A percentile compares a stretch with the other conserved stretches of the same genome.
phyloP scores from a whole-genome alignment of 495 filamentous ascomycete species.

The Aspergillus panamensis region DNA sequence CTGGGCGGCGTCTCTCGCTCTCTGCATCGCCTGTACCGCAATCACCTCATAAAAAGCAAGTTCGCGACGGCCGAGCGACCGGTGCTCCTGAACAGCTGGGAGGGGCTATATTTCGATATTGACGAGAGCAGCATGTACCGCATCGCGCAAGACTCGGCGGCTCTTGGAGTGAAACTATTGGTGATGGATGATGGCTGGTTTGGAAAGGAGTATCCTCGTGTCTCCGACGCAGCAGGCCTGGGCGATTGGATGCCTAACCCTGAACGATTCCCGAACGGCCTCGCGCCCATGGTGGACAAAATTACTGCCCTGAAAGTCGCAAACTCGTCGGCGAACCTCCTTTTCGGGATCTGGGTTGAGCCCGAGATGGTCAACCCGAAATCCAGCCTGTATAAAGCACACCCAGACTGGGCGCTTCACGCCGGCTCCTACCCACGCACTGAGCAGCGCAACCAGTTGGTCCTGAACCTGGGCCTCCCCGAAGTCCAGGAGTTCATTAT shows the following conservation, averaged over 20 bases:
- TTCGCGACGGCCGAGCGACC: slow-evolving; percentile 47
- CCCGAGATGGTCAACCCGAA: slow-evolving; percentile 58
- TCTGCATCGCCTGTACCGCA: slow-evolving; percentile 51
- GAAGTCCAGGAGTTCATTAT: slow-evolving; percentile 57
- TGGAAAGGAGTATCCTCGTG: slow-evolving; percentile 50
- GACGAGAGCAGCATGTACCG: slow-evolving; percentile 46
- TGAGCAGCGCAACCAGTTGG: slow-evolving; percentile 47
- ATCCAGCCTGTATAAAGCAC: slow-evolving; percentile 48
- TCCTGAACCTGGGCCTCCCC: slow-evolving; percentile 48
- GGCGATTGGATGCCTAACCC: slow-evolving; percentile 55
- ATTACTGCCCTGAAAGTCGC: slow-evolving; percentile 41
- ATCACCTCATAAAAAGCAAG: slow-evolving; percentile 52
- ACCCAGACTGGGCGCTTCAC: slow-evolving; percentile 55
- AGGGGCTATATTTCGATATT: slow-evolving; percentile 49
- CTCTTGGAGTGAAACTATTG: slow-evolving; percentile 49
- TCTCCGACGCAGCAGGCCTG: slow-evolving; percentile 45
- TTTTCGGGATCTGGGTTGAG: slow-evolving; percentile 57
- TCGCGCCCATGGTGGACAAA: slow-evolving; percentile 39
- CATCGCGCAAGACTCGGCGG: slow-evolving; percentile 48
- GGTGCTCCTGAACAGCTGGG: slow-evolving; percentile 55
- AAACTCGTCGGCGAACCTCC: slow-evolving; percentile 40
- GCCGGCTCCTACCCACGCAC: slow-evolving; percentile 50
- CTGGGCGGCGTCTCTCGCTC: slow-evolving; percentile 53
- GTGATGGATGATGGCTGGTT: slow-evolving; percentile 61
- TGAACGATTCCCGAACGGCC: slow-evolving; percentile 50